Evolutionary conservation across 2,329 filamentous ascomycete genomes (phyloP), one percentile per base, ranked within the genome.

Genomic region (Claviceps africana): DNA sequence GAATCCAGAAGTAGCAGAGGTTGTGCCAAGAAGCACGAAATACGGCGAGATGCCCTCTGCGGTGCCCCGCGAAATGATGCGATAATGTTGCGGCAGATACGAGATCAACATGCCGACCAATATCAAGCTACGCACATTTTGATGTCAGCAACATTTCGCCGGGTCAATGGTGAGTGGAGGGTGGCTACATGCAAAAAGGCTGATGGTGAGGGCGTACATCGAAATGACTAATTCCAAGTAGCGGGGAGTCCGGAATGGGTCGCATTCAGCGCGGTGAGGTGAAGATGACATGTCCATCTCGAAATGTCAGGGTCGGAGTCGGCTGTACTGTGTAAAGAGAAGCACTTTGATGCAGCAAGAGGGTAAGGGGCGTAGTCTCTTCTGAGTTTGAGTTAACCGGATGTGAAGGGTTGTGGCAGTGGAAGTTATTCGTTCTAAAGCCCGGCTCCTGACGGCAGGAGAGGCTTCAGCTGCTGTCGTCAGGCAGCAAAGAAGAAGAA

Each of bases 21-120:
- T 91, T 28, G 86, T 88, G 55, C 93, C 93, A n/a, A 98, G 81
- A 2, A 97, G 79, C 57, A 98, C 83, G 64, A 95, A 98, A 68
- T 91, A 93, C 9, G 93, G 91, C 31, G 90, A 96, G 56, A 98
- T 90, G 56, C 93, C 93, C 66, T 95, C 91, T 22, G 91, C 94
- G 15, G 88, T 93, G 55, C 83, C 81, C 52, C 89, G 81, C 42
- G 79, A 75, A 59, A 95, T 87, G 69, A 98, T 97, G 62, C 93
- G 88, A 66, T 85, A 79, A 69, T 97, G 91, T 66, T 98, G 93
- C 1, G 93, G 93, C 2, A 97, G 77, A 71, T 98, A 98, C 35
- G 91, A 97, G 54, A 95, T 72, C 56, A 96, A 75, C 61, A 97
- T 90, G 53, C 91, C 91, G 60, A 95, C 65, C 56, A 97, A 75